A percentile compares a stretch with the other conserved stretches of the same genome.
Conservation (phyloP, 2,329 filamentous ascomycete species). For the Lecanicillium sp. region DNA sequence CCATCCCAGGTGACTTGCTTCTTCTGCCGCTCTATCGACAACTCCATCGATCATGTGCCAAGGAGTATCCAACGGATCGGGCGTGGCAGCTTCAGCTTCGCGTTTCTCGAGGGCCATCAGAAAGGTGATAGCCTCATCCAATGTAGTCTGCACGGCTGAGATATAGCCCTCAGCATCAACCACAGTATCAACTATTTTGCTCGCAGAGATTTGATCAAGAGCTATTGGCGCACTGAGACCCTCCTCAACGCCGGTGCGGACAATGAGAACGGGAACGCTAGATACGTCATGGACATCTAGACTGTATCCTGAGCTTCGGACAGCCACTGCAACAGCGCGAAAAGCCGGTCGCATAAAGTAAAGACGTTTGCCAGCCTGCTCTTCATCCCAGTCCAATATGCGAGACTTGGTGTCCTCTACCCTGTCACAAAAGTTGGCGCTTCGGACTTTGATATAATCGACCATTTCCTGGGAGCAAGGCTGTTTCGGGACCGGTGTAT, state of each 20-base stretch:
- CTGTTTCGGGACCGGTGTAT: neutral
- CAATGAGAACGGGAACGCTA: neutral
- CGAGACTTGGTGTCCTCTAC: neutral
- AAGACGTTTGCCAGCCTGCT: neutral
- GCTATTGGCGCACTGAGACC: neutral
- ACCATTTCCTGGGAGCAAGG: neutral
- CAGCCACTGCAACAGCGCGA: neutral
- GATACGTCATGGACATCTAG: neutral
- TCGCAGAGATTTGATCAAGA: neutral
- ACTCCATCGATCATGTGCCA: too few species aligned
- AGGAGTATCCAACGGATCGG: neutral
- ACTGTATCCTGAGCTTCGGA: neutral
- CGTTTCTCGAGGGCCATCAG: neutral
- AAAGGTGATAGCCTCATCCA: neutral
- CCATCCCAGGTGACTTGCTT: too few species aligned
- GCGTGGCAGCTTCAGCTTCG: neutral
- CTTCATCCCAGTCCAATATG: neutral
- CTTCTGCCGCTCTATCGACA: too few species aligned
- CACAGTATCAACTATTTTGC: neutral
- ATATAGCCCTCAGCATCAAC: neutral
- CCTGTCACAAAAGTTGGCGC: neutral
- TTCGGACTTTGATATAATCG: neutral
- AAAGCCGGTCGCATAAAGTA: neutral
- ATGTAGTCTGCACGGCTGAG: neutral
- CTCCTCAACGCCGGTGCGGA: conserved; percentile 1